phyloP scores from a whole-genome alignment of 2,329 filamentous ascomycete species.

The Phaeosphaeria sp. region DNA sequence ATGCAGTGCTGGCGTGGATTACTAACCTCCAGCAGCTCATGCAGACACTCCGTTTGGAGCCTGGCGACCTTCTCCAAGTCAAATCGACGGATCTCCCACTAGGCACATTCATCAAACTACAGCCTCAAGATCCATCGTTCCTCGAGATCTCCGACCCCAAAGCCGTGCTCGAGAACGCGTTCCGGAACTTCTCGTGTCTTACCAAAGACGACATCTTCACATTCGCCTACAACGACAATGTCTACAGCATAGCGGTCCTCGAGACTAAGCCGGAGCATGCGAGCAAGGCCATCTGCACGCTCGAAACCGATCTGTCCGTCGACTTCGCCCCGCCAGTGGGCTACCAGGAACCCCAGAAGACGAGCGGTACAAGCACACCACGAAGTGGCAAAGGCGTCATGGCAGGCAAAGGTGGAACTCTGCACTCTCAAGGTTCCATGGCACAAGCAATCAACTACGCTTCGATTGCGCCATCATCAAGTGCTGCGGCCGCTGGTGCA shows the following conservation, averaged over 20 bases:
- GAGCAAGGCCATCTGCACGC: constrained; percentile 85
- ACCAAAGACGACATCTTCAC: constrained; percentile 95
- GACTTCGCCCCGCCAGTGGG: constrained; percentile 95
- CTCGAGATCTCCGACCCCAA: constrained; percentile 97
- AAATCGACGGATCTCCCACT: constrained; percentile 92
- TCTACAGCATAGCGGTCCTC: constrained; percentile 90
- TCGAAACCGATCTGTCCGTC: constrained; percentile 95
- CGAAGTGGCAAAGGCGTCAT: constrained; percentile 69
- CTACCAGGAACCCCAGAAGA: constrained; percentile 84
- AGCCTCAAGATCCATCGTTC: constrained; percentile 91
- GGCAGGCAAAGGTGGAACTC: constrained; percentile 71
- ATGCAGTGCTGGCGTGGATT: neutral
- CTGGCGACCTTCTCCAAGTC: constrained; percentile 92
- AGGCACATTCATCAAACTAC: constrained; percentile 92
- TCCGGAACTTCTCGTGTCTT: constrained; percentile 92
- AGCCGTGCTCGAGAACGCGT: constrained; percentile 94
- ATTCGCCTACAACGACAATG: constrained; percentile 93
- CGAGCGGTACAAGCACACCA: constrained; percentile 87
- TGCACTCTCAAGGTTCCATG: constrained; percentile 92
- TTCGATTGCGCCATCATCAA: constrained; percentile 81
- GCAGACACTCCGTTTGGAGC: constrained; percentile 86
- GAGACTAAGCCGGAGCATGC: constrained; percentile 90
- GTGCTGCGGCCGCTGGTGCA: constrained; percentile 67
- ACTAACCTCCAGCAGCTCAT: constrained; percentile 72
- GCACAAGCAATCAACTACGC: constrained; percentile 97